Conservation (phyloP, 1,139 yeast species). For the Geotrichum carabidarum region DNA sequence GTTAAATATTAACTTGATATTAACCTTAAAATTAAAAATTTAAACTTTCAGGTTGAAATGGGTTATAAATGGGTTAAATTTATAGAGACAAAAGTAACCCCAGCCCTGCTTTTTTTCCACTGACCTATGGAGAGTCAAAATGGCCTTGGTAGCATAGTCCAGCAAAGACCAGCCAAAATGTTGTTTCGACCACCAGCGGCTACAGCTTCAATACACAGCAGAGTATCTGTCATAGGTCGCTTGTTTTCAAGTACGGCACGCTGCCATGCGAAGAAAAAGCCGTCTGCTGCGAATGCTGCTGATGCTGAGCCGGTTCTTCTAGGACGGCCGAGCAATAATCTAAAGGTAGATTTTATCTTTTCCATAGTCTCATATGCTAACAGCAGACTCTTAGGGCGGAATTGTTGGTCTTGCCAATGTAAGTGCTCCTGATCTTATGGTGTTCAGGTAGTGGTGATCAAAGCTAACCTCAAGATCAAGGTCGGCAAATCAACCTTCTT, state of each 20-base stretch:
- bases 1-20: too few relatives aligned
- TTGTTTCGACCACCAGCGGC: neutral
- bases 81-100: too few relatives aligned
- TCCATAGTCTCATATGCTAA: too few relatives aligned
- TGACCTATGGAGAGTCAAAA: too few relatives aligned
- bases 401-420: slow-evolving; percentile 88
- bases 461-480: slow-evolving; percentile 10
- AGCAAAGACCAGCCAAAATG: neutral
- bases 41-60: too few relatives aligned
- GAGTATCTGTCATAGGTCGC: neutral
- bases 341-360: slow-evolving; percentile 43
- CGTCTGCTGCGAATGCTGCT: neutral
- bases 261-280: slow-evolving; percentile 2
- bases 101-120: too few relatives aligned
- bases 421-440: too few relatives aligned
- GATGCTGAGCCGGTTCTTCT: slow-evolving; percentile 16
- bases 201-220: neutral
- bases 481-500: slow-evolving; percentile 80
- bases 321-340: slow-evolving; percentile 46
- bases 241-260: neutral
- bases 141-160: too few relatives aligned
- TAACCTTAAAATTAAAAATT: too few relatives aligned
- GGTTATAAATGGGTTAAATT: too few relatives aligned
- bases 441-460: neutral
- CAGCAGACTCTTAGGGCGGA: slow-evolving; percentile 45